Evolutionary conservation across 2,329 filamentous ascomycete species (phyloP).

Genomic region (Phaeosphaeriaceae sp.): DNA sequence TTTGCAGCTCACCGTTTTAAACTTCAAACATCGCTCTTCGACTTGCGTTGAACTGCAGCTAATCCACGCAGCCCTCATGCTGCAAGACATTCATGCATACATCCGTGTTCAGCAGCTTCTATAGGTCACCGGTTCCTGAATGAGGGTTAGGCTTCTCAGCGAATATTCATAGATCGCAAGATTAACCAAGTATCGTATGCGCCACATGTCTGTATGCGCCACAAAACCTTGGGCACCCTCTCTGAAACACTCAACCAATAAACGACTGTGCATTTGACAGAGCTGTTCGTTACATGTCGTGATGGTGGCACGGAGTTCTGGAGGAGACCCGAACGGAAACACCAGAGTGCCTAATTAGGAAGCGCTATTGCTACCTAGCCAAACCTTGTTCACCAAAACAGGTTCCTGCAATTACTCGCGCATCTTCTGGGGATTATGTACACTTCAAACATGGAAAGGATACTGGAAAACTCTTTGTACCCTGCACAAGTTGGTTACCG

Average conservation of each 20-base stretch:
- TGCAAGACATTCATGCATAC: background rate
- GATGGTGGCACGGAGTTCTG: constrained; percentile 11
- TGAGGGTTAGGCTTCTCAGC: background rate
- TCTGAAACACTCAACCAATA: constrained; percentile 3
- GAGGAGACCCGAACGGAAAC: constrained; percentile 6
- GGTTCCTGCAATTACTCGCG: background rate
- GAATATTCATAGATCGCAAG: background rate
- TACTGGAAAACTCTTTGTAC: too few species aligned
- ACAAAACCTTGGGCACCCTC: background rate
- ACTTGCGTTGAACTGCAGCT: background rate
- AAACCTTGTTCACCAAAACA: background rate
- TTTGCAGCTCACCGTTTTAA: background rate
- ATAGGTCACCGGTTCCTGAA: background rate
- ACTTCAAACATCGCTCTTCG: background rate
- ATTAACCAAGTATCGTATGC: background rate
- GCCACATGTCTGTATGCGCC: background rate
- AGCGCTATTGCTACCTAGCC: background rate
- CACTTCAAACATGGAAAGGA: too few species aligned
- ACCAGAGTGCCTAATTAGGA: background rate
- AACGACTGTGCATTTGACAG: background rate
- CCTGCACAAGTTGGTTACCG: too few species aligned
- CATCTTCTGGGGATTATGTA: background rate
- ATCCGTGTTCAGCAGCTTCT: background rate
- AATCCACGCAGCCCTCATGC: background rate
- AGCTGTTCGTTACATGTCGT: background rate